Evolutionary conservation across 1,284 basidiomycete genomes (phyloP).

Genomic region (Psilocybe mexicana): DNA sequence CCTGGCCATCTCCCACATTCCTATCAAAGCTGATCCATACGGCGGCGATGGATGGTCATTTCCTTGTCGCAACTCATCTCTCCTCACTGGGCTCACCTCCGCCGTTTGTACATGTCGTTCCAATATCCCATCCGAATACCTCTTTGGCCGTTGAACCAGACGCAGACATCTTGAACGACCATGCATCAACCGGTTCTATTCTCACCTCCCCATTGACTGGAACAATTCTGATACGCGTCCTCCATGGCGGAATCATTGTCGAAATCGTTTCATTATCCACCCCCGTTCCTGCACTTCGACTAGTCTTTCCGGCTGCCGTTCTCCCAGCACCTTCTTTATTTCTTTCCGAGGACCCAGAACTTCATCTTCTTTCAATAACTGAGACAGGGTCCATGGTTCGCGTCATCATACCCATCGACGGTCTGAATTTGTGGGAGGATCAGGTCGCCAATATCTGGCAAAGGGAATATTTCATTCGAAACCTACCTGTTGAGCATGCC

Average conservation of each 20-base stretch:
- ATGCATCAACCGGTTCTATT: constrained; percentile 67
- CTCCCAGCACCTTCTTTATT: constrained; percentile 68
- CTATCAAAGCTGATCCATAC: not conserved
- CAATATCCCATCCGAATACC: constrained; percentile 56
- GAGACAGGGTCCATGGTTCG: constrained; percentile 75
- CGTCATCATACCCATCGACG: constrained; percentile 65
- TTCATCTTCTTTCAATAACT: constrained; percentile 76
- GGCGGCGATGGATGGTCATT: constrained; percentile 38
- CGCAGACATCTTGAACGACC: constrained; percentile 65
- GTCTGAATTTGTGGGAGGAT: constrained; percentile 58
- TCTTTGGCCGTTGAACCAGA: constrained; percentile 46
- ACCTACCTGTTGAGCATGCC: constrained; percentile 39
- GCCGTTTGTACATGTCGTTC: constrained; percentile 53
- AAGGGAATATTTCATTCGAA: constrained; percentile 68
- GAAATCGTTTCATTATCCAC: constrained; percentile 76
- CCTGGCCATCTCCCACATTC: no score
- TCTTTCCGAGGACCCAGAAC: constrained; percentile 55
- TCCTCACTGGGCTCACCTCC: constrained; percentile 61
- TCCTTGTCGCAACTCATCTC: constrained; percentile 62
- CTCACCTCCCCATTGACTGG: constrained; percentile 63
- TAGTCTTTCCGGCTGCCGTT: constrained; percentile 77
- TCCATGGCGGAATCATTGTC: constrained; percentile 74
- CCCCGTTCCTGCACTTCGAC: constrained; percentile 64
- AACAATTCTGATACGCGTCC: constrained; percentile 71
- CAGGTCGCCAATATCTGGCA: constrained; percentile 57